Conservation (phyloP, 352 stramenopile genomes). For the Discostella stelligera region DNA sequence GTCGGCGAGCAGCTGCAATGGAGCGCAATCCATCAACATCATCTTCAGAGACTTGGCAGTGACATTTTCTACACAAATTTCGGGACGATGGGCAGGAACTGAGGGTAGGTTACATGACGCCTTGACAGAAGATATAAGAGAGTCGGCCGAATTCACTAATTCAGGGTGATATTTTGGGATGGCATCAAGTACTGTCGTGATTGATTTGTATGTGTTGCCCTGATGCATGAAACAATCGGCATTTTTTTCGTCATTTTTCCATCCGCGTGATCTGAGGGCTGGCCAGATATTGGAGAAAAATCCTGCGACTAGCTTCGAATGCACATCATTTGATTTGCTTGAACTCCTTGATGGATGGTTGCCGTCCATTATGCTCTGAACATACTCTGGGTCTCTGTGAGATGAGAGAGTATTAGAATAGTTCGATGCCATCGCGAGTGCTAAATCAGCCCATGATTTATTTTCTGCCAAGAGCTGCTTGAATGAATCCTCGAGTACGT, state of each 20-base stretch:
- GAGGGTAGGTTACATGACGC: slow-evolving; percentile 26
- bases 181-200: slow-evolving; percentile 59
- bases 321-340: slow-evolving; percentile 29
- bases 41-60: slow-evolving; percentile 51
- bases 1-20: slow-evolving; percentile 72
- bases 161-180: slow-evolving; percentile 70
- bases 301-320: slow-evolving; percentile 24
- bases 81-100: slow-evolving; percentile 14
- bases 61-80: slow-evolving; percentile 41
- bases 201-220: slow-evolving; percentile 55
- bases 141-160: slow-evolving; percentile 65
- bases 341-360: slow-evolving; percentile 20
- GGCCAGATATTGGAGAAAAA: slow-evolving; percentile 69
- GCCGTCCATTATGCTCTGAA: slow-evolving; percentile 48
- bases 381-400: slow-evolving; percentile 41
- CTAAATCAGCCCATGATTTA: slow-evolving; percentile 42
- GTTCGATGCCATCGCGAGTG: slow-evolving; percentile 35
- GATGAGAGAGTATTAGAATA: slow-evolving; percentile 35
- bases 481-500: slow-evolving; percentile 44
- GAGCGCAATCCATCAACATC: slow-evolving; percentile 68
- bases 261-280: slow-evolving; percentile 66
- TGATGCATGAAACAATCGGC: slow-evolving; percentile 34
- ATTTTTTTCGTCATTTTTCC: slow-evolving; percentile 66
- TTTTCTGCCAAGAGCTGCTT: slow-evolving; percentile 44
- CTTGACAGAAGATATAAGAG: slow-evolving; percentile 50